Evolutionary conservation across 495 filamentous ascomycete genomes (phyloP), one percentile per base, ranked within the genome.

Genomic region (Aspergillus diversus): DNA sequence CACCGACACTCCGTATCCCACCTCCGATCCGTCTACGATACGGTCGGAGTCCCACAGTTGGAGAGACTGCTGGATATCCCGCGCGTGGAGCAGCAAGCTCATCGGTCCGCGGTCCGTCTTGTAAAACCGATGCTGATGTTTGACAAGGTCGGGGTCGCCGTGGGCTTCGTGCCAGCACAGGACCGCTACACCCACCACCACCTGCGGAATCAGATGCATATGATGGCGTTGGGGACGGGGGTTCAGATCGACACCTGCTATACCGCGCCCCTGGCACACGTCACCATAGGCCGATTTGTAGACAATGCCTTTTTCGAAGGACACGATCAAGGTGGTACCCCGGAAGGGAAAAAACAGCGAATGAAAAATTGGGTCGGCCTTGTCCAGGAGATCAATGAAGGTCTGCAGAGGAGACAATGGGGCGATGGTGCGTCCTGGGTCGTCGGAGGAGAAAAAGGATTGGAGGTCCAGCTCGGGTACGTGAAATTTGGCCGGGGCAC

Each of bases 191-290:
- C 59, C 5, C 39, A 61, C n/a, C 59, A 61, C 34, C 49, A 61
- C 21, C 49, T 61, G 5, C 49, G 49, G 16, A 61, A 61, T 31
- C 59, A 46, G 59, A 35, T 61, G 13, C 59, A 61, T 55, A 55
- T 27, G 5, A 54, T 54, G 35, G 59, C 59, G 3, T 15, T 54
- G 35, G 27, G 32, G 1, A 60, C 58, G 17, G 58, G 58, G 9
- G 58, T 60, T 32, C 52, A 48, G 11, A 53, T 60, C 49, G 58
- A 60, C 17, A 60, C 58, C 16, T 60, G 58, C 35, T 60, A 60
- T 43, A 60, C 59, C 17, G 59, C 59, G 16, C 59, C 59, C 12
- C 34, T 61, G 21, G 59, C 59, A n/a, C 51, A 61, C n/a, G 51
- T 55, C 51, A 55, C 59, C 7, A 39, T 61, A 37, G 59, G 59